Percentiles rank a stretch among this genome's conserved stretches.
Evolutionary conservation across 192 early-diverging fungal species (phyloP).

Genomic region (Backusella mclennaniae): DNA sequence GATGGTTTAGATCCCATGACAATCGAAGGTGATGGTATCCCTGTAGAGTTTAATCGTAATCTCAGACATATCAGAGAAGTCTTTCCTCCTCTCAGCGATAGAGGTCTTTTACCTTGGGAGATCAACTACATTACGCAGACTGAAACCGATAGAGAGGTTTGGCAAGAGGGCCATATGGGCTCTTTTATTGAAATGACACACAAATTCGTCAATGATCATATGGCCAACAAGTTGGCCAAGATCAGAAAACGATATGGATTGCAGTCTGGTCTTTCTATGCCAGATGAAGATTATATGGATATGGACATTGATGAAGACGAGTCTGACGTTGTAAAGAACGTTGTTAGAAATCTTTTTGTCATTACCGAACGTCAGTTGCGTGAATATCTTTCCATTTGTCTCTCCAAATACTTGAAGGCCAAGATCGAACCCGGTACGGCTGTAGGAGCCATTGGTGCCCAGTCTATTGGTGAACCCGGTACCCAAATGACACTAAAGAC

Average conservation of each 20-base stretch:
- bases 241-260: conserved; percentile 57
- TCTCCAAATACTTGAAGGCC: conserved; percentile 81
- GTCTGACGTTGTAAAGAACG: conserved; percentile 40
- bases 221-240: conserved; percentile 56
- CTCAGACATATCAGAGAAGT: conserved; percentile 57
- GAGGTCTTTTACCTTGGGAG: conserved; percentile 60
- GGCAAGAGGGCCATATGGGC: conserved; percentile 54
- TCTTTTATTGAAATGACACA: conserved; percentile 63
- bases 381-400: conserved; percentile 76
- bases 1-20: conserved; percentile 94
- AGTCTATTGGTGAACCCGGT: conserved; percentile 97
- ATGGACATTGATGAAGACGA: conserved; percentile 50
- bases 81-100: conserved; percentile 12
- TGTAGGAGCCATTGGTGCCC: conserved; percentile 96
- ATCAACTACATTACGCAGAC: conserved; percentile 52
- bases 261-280: conserved; percentile 45
- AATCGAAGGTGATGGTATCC: conserved; percentile 87
- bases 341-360: conserved; percentile 63
- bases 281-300: conserved; percentile 55
- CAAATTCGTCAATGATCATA: conserved; percentile 54
- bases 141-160: conserved; percentile 47
- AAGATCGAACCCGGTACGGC: conserved; percentile 95
- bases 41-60: conserved; percentile 87
- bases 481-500: conserved; percentile 99
- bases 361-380: conserved; percentile 74